A percentile compares a stretch with the other conserved stretches of the same genome.
phyloP scores from a whole-genome alignment of 305 asterid genomes.

The Rubia balearica region DNA sequence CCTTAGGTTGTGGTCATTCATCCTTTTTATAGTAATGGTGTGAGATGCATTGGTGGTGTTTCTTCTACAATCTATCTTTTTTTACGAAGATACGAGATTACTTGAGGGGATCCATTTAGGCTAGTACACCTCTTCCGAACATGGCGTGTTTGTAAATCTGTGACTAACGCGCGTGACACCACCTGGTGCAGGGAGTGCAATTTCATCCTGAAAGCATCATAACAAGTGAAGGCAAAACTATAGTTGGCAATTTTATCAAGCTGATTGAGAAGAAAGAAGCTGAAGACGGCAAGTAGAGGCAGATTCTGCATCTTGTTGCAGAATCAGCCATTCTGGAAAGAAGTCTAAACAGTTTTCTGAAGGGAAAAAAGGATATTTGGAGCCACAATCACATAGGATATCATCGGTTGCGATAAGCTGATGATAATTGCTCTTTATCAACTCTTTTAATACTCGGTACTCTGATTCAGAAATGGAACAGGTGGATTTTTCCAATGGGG shows the following conservation, averaged over 20 bases:
- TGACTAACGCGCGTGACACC: slow-evolving; percentile 10
- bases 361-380: too few species aligned
- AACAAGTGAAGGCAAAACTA: slow-evolving; percentile 62
- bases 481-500: background rate
- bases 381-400: background rate
- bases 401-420: background rate
- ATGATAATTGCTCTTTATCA: background rate
- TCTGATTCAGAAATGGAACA: background rate
- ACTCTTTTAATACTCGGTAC: background rate
- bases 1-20: background rate
- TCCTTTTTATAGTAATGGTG: background rate
- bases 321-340: too few species aligned
- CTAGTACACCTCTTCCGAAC: background rate
- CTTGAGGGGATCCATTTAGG: background rate
- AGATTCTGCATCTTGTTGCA: background rate
- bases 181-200: slow-evolving; percentile 62
- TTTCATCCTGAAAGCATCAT: slow-evolving; percentile 89
- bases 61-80: background rate
- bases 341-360: background rate
- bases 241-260: slow-evolving; percentile 63
- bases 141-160: background rate
- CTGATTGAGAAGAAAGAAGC: slow-evolving; percentile 57
- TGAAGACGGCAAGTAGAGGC: slow-evolving; percentile 29
- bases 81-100: background rate
- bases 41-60: background rate